phyloP scores from a whole-genome alignment of 768 basidiomycete species.

The Lyophyllum semitale region DNA sequence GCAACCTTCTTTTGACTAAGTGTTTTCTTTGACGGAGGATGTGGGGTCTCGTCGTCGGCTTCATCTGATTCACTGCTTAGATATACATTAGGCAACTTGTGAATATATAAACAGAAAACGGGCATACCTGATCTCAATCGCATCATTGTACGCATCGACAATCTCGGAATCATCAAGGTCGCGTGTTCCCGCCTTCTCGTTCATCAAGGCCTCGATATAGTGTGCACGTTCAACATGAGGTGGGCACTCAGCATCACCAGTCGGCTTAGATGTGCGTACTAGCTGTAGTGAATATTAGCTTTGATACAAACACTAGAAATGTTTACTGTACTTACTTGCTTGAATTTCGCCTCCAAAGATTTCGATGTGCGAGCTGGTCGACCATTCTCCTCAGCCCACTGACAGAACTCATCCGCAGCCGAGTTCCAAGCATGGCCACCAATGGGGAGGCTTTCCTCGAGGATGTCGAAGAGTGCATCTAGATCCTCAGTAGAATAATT shows the following conservation, averaged over 20 bases:
- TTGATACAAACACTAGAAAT: neutral
- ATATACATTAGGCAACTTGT: neutral
- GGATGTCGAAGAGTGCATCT: conserved; percentile 14
- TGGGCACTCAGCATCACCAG: conserved; percentile 21
- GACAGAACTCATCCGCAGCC: conserved; percentile 8
- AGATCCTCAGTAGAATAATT: conserved; percentile 21
- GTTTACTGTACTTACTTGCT: conserved; percentile 19
- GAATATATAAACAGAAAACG: neutral
- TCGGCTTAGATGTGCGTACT: conserved; percentile 29
- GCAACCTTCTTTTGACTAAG: neutral
- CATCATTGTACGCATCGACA: conserved; percentile 10
- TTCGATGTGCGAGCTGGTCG: conserved; percentile 7
- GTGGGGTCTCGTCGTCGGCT: neutral
- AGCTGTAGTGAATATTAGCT: conserved; percentile 8
- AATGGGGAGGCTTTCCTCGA: conserved; percentile 15
- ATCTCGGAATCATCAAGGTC: conserved; percentile 14
- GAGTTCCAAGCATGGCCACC: conserved; percentile 11
- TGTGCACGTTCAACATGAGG: conserved; percentile 11
- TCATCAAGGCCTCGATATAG: conserved; percentile 12
- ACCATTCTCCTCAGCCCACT: conserved; percentile 16
- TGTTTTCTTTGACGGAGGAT: neutral
- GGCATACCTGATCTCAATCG: neutral
- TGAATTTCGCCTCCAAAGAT: conserved; percentile 24
- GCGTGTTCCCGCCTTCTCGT: conserved; percentile 12
- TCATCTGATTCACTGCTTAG: neutral